These are phyloP conservation scores for Apocynum venetum DNA, from an alignment of 257 asterid species.

Conservation along the genomic window DNA sequence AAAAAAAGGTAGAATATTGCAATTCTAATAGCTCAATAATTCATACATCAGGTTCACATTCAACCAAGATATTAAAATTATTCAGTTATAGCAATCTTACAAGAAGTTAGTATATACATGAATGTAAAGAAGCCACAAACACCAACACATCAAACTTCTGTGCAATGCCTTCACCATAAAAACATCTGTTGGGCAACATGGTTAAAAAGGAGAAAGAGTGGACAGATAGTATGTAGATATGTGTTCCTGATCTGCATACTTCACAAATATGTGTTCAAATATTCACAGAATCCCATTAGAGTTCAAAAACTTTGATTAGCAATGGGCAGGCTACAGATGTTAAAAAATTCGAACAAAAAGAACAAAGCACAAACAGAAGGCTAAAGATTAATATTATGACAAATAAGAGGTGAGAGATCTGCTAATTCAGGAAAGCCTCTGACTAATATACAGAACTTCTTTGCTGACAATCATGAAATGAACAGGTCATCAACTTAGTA, in stretches of 20 bases:
- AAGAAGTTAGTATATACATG: background rate
- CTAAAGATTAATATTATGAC: too few species aligned
- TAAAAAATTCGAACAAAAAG: background rate
- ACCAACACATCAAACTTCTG: background rate
- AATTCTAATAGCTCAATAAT: background rate
- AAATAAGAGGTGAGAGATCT: background rate
- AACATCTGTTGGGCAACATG: background rate
- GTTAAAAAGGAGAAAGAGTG: background rate
- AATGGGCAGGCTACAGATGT: background rate
- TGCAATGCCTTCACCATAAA: background rate
- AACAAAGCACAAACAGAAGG: background rate
- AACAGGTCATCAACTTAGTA: background rate
- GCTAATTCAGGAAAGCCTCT: background rate
- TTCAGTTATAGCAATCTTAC: background rate
- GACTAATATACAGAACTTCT: background rate
- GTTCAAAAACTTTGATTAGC: background rate
- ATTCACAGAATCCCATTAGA: background rate
- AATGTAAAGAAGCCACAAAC: conserved; percentile 1
- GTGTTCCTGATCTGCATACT: background rate
- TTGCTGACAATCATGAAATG: background rate
- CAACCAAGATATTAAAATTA: background rate
- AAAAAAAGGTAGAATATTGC: background rate
- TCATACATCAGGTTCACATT: background rate
- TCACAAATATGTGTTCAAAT: background rate
- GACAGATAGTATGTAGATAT: background rate